These are phyloP conservation scores for Micractinium sp. DNA, from an alignment of 139 green algal species.

Conservation along the genomic window DNA sequence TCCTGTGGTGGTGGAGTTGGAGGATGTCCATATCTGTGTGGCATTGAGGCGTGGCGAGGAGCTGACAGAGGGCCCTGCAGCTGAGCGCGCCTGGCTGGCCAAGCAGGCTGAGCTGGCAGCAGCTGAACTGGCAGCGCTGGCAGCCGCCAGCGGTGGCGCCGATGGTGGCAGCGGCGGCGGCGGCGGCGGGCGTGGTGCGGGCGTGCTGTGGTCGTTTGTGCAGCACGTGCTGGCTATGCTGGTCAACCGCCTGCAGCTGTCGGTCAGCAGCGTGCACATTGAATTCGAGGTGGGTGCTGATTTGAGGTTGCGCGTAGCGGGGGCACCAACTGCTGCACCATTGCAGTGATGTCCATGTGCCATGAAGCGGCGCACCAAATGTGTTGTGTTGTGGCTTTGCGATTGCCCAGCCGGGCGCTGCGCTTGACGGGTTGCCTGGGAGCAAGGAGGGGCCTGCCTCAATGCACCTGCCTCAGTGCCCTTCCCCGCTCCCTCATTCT, in stretches of 20 bases:
- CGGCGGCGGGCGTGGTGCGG: slow-evolving; percentile 1
- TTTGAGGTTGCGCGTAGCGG: not conserved
- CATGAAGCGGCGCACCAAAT: no score
- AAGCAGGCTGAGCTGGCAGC: slow-evolving; percentile 83
- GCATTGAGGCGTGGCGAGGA: slow-evolving; percentile 39
- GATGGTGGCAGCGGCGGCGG: slow-evolving; percentile 29
- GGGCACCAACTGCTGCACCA: not conserved
- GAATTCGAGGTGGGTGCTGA: slow-evolving; percentile 63
- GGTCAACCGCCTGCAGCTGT: slow-evolving; percentile 77
- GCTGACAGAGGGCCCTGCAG: slow-evolving; percentile 37
- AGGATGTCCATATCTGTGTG: slow-evolving; percentile 37
- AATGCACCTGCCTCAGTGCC: no score
- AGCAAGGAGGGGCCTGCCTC: not conserved
- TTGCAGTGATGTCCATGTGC: no score
- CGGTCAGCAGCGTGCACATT: slow-evolving; percentile 72
- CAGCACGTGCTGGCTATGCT: slow-evolving; percentile 65
- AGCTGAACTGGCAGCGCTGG: slow-evolving; percentile 60
- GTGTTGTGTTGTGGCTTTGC: no score
- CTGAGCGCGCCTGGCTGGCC: slow-evolving; percentile 56
- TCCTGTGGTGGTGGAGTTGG: slow-evolving; percentile 51
- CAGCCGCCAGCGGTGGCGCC: not conserved
- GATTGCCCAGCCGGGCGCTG: no score
- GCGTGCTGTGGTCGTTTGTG: slow-evolving; percentile 55
- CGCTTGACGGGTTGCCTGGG: not conserved
- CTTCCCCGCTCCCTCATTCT: not conserved